A percentile compares a stretch with the other conserved stretches of the same genome.
Conservation (phyloP, 169 alveolate species). For the Cyclospora cayetanensis region DNA sequence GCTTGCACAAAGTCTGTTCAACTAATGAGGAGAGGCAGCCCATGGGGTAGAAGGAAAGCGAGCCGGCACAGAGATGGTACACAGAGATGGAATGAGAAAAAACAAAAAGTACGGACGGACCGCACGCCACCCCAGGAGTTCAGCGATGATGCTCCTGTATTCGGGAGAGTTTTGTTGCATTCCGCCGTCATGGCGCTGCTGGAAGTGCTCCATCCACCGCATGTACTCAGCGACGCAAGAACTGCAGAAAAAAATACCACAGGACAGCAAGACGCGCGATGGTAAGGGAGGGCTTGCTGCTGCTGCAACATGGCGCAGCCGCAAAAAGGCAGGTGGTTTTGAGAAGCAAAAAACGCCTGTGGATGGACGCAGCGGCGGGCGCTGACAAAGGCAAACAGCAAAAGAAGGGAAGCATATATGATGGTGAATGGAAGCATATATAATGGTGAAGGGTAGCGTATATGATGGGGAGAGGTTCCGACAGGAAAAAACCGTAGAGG, state of each 20-base stretch:
- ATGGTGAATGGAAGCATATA: not conserved
- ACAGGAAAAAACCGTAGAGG: too few species aligned
- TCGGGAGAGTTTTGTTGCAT: constrained; percentile 76
- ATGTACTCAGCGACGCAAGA: constrained; percentile 48
- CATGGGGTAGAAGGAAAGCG: not conserved
- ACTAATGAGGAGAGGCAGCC: not conserved
- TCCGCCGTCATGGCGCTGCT: constrained; percentile 69
- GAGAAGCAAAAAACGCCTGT: too few species aligned
- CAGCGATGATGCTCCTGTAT: constrained; percentile 69
- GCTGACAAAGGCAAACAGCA: not conserved
- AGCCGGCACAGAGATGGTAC: not conserved
- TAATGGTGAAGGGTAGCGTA: too few species aligned
- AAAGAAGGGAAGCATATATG: not conserved
- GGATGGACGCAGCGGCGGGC: too few species aligned
- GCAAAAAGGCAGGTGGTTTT: too few species aligned
- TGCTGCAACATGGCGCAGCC: not conserved
- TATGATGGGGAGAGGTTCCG: too few species aligned
- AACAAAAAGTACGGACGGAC: constrained; percentile 65
- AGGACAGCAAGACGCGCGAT: too few species aligned
- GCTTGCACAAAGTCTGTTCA: too few species aligned
- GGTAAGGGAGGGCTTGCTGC: too few species aligned
- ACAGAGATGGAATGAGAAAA: not conserved
- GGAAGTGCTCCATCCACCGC: constrained; percentile 58
- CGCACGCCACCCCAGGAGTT: constrained; percentile 73
- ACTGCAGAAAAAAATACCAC: not conserved